Conservation (phyloP, 2,329 filamentous ascomycete species). For the Penicillium occitanis region DNA sequence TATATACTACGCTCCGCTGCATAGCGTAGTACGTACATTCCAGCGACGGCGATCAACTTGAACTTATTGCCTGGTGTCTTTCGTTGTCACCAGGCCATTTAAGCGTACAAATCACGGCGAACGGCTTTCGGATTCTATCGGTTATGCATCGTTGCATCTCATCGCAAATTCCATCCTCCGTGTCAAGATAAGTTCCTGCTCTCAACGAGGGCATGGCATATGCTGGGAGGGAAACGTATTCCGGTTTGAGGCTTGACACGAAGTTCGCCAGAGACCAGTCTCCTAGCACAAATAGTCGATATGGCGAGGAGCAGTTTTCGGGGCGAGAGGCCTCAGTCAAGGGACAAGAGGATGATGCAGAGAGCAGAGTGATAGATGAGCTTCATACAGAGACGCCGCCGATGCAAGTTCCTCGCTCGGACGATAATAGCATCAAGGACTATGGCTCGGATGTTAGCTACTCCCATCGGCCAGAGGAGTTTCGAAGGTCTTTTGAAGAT, state of each 20-base stretch:
- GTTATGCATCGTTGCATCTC: conserved; percentile 23
- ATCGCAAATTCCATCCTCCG: conserved; percentile 18
- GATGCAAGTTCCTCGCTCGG: conserved; percentile 46
- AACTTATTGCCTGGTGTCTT: background rate
- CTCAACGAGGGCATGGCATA: conserved; percentile 41
- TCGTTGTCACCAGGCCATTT: background rate
- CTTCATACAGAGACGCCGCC: conserved; percentile 46
- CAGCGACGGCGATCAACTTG: background rate
- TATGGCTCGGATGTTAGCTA: conserved; percentile 33
- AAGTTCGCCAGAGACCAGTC: conserved; percentile 33
- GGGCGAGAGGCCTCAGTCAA: conserved; percentile 27
- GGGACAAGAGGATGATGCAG: conserved; percentile 41
- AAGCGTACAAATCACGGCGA: background rate
- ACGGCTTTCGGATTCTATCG: background rate
- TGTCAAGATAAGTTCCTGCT: conserved; percentile 24
- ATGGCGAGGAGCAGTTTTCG: conserved; percentile 20
- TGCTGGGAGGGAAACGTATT: conserved; percentile 35
- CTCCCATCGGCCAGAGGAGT: conserved; percentile 40
- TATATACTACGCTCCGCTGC: conserved; percentile 21
- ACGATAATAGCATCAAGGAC: conserved; percentile 32
- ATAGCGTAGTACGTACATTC: background rate
- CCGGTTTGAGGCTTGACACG: conserved; percentile 42
- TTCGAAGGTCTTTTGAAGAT: conserved; percentile 41
- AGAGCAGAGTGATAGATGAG: conserved; percentile 39
- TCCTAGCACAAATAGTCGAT: conserved; percentile 29